Evolutionary conservation across 2,329 filamentous ascomycete genomes (phyloP).

Genomic region (Paramyrothecium roridum): DNA sequence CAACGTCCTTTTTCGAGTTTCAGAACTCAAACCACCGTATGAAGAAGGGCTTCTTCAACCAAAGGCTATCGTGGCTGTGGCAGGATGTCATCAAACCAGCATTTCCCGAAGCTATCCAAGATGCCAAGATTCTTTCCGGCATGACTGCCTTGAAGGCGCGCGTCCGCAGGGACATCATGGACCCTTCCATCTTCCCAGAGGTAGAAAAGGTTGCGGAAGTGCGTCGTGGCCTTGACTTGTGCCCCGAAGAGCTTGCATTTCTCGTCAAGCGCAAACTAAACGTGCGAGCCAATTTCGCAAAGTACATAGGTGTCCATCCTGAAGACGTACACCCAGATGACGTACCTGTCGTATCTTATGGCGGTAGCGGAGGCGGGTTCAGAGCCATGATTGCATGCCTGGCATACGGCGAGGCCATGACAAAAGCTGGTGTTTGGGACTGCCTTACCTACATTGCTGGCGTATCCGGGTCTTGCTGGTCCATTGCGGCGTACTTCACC

Average conservation of each 20-base stretch:
- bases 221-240: constrained; percentile 4
- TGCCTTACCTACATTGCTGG: constrained; percentile 6
- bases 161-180: constrained; percentile 4
- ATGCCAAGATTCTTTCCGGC: constrained; percentile 7
- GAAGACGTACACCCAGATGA: constrained; percentile 5
- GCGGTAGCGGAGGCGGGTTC: constrained; percentile 7
- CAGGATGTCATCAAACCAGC: constrained; percentile 7
- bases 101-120: constrained; percentile 8
- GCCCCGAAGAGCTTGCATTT: constrained; percentile 3
- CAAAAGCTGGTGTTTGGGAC: constrained; percentile 4
- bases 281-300: neutral
- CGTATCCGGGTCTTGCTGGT: constrained; percentile 7
- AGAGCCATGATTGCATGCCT: constrained; percentile 7
- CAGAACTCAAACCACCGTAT: no score
- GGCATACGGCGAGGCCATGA: constrained; percentile 6
- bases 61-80: constrained; percentile 2
- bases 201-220: constrained; percentile 3
- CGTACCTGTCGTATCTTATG: constrained; percentile 4
- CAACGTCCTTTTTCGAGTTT: no score
- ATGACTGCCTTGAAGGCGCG: constrained; percentile 6
- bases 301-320: constrained; percentile 1
- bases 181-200: constrained; percentile 5
- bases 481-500: constrained; percentile 4
- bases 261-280: constrained; percentile 1
- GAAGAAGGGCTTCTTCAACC: no score